Conservation (phyloP, 177 flowering plant genomes). For the Vitis hybrid region DNA sequence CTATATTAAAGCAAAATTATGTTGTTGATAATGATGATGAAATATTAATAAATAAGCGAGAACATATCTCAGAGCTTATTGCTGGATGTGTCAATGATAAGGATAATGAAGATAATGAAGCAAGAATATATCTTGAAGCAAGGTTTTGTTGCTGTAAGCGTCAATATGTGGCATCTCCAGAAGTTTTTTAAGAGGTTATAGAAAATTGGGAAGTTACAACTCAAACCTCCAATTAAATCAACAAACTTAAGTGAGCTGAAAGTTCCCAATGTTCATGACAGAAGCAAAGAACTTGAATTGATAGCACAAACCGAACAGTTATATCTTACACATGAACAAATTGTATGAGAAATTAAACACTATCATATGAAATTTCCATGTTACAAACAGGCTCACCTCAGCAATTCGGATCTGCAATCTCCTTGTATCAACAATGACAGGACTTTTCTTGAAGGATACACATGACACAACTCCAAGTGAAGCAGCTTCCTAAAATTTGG, state of each 20-base stretch:
- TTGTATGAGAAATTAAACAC: not conserved
- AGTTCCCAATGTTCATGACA: not conserved
- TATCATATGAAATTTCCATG: not conserved
- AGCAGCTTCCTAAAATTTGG: slow-evolving; percentile 71
- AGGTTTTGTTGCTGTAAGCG: not conserved
- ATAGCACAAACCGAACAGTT: not conserved
- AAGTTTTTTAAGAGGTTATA: not conserved
- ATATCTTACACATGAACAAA: not conserved
- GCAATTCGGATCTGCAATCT: slow-evolving; percentile 49
- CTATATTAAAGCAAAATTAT: not conserved
- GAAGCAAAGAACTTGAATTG: not conserved
- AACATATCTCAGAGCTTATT: not conserved
- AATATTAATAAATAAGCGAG: too few species aligned
- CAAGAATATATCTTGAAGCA: not conserved
- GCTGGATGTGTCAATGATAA: not conserved
- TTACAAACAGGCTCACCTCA: slow-evolving; percentile 47
- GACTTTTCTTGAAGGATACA: slow-evolving; percentile 63
- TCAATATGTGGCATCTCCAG: not conserved
- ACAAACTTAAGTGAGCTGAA: not conserved
- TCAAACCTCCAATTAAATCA: not conserved
- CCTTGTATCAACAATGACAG: slow-evolving; percentile 68
- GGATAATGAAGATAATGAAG: not conserved
- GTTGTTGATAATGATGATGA: not conserved
- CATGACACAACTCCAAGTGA: slow-evolving; percentile 74
- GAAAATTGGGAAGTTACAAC: not conserved